Evolutionary conservation across 2,329 filamentous ascomycete genomes (phyloP), one percentile per base, ranked within the genome.

Genomic region (Venturia pyrina): DNA sequence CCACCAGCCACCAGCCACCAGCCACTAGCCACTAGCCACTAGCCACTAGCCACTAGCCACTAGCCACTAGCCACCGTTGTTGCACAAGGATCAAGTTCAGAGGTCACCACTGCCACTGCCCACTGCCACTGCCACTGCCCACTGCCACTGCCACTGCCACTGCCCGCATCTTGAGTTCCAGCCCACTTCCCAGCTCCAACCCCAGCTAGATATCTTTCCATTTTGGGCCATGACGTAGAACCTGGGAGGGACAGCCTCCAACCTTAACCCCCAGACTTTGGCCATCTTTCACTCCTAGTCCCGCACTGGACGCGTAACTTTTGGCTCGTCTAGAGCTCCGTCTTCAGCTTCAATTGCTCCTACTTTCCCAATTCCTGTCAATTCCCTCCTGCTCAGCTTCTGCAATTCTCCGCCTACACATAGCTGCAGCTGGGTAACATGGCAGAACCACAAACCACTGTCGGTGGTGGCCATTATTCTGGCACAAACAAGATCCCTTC

Each of bases 401-500:
- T 64, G 24, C 34, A 21, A 28, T 61, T 61, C 3, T n/a, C 44
- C 13, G 21, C 64, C 5, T 11, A 28, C 11, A 28, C 32, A 7
- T 19, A 46, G 56, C 34, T 34, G 64, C 59, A 48, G 59, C 40
- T 37, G 57, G 13, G 61, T 68, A 70, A 56, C 67, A 82, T 82
- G 80, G 75, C 77, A 68, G 75, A 80, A 64, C 71, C 75, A 66
- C 75, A 78, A 69, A 80, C 81, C 70, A 80, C 79, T 68, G 75
- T 76, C 11, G 83, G 83, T 24, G 87, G 89, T 5, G 79, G 78
- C 72, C 89, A 92, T 74, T 97, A 96, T 80, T 93, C 90, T 40
- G 91, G 88, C 63, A 78, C 77, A 67, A 96, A 96, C 75, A 89
- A 90, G 32, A 87, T 98, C 64, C 93, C 93, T 7, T 96, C 91